These are phyloP conservation scores for Cruciata laevipes DNA, from an alignment of 257 asterid species.

Conservation along the genomic window DNA sequence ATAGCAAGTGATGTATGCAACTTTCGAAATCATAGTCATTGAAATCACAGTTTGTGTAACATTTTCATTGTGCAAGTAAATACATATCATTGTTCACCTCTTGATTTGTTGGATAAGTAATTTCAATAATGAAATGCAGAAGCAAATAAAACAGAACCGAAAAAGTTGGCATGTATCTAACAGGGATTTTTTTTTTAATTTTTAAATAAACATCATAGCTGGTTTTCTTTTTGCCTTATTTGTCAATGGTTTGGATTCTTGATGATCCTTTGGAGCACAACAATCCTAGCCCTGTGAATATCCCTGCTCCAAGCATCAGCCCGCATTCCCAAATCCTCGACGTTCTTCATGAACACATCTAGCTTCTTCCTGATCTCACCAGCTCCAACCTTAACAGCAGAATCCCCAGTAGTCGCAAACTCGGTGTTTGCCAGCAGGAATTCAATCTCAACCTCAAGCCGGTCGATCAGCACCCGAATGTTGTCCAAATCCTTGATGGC, in stretches of 20 bases:
- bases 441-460: conserved; percentile 61
- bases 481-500: conserved; percentile 80
- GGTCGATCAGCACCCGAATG: conserved; percentile 52
- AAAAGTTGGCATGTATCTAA: too few relatives aligned
- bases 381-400: conserved; percentile 51
- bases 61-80: not conserved
- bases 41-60: not conserved
- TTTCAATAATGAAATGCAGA: too few relatives aligned
- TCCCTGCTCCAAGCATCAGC: conserved; percentile 87
- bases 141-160: too few relatives aligned
- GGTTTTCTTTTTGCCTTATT: not conserved
- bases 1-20: not conserved
- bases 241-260: conserved; percentile 61
- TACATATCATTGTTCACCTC: not conserved
- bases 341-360: conserved; percentile 63
- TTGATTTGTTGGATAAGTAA: too few relatives aligned
- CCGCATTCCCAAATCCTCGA: conserved; percentile 71
- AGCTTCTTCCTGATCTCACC: conserved; percentile 67
- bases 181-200: too few relatives aligned
- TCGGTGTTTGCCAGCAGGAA: conserved; percentile 44
- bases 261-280: conserved; percentile 79
- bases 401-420: conserved; percentile 44
- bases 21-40: too few relatives aligned
- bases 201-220: too few relatives aligned
- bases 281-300: conserved; percentile 88